A percentile compares a stretch with the other conserved stretches of the same genome.
Evolutionary conservation across 2,329 filamentous ascomycete species (phyloP).

Genomic region (Pseudogymnoascus sp.): DNA sequence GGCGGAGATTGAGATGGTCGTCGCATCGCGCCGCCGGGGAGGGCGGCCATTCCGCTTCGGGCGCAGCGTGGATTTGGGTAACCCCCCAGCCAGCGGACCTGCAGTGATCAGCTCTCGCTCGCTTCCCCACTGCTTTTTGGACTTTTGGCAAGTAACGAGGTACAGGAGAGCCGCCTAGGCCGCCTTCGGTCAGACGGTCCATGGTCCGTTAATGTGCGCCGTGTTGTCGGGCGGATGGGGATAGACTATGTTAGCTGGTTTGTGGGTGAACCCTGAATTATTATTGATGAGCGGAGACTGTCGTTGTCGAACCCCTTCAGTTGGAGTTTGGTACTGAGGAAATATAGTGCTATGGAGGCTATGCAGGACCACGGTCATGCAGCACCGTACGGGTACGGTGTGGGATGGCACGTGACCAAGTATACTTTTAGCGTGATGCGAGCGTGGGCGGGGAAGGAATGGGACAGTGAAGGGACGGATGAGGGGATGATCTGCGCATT

Average conservation of each 20-base stretch:
- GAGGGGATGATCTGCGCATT: not conserved
- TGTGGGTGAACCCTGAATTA: not conserved
- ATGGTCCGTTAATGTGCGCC: not conserved
- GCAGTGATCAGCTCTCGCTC: not conserved
- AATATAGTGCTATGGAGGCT: not conserved
- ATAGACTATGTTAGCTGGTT: not conserved
- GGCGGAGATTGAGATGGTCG: not conserved
- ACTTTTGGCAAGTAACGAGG: not conserved
- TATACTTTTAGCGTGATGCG: not conserved
- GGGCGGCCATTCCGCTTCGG: not conserved
- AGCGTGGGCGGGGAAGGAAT: slow-evolving; percentile 3
- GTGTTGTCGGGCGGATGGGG: not conserved
- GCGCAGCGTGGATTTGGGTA: no score
- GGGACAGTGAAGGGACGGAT: not conserved
- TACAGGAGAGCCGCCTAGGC: not conserved
- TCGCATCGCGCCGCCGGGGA: not conserved
- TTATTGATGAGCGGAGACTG: not conserved
- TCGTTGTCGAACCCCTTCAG: not conserved
- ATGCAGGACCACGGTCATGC: not conserved
- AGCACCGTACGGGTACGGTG: not conserved
- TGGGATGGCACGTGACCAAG: not conserved
- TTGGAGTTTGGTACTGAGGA: not conserved
- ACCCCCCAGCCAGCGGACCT: not conserved
- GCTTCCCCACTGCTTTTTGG: not conserved
- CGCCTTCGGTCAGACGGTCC: not conserved